Conservation (phyloP, 2,329 filamentous ascomycete species). For the Curvularia sp. region DNA sequence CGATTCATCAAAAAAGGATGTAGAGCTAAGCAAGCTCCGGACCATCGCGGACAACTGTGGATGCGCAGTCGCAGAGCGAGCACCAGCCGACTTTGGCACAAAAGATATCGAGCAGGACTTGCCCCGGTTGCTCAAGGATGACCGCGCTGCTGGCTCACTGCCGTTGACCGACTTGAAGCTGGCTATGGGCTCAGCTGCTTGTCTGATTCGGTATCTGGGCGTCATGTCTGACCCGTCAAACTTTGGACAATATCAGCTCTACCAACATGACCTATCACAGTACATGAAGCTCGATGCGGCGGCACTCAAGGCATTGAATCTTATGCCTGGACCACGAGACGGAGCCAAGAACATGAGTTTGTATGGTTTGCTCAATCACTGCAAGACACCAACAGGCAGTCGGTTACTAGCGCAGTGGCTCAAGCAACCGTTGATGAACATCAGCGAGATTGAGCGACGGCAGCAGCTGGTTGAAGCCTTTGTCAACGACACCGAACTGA, state of each 20-base stretch:
- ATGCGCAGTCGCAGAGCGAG: constrained; percentile 83
- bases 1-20: constrained; percentile 81
- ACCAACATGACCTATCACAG: constrained; percentile 94
- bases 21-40: constrained; percentile 84
- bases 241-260: constrained; percentile 95
- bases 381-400: constrained; percentile 94
- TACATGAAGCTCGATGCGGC: constrained; percentile 99
- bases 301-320: constrained; percentile 89
- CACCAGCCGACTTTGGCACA: constrained; percentile 77
- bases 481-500: constrained; percentile 86
- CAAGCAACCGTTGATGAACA: constrained; percentile 95
- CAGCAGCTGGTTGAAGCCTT: constrained; percentile 97
- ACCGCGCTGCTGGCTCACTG: constrained; percentile 75
- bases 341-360: constrained; percentile 98
- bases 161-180: constrained; percentile 93
- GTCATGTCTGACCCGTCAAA: constrained; percentile 91
- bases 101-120: constrained; percentile 97
- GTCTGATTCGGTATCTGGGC: constrained; percentile 91
- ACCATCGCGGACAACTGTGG: constrained; percentile 93
- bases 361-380: constrained; percentile 93
- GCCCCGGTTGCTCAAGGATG: constrained; percentile 84
- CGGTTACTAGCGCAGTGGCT: constrained; percentile 92
- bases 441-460: constrained; percentile 84
- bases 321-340: constrained; percentile 95
- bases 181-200: constrained; percentile 93